Base-by-base conservation (phyloP, 2,329 filamentous ascomycete genomes). In the Nigrospora osmanthi region DNA sequence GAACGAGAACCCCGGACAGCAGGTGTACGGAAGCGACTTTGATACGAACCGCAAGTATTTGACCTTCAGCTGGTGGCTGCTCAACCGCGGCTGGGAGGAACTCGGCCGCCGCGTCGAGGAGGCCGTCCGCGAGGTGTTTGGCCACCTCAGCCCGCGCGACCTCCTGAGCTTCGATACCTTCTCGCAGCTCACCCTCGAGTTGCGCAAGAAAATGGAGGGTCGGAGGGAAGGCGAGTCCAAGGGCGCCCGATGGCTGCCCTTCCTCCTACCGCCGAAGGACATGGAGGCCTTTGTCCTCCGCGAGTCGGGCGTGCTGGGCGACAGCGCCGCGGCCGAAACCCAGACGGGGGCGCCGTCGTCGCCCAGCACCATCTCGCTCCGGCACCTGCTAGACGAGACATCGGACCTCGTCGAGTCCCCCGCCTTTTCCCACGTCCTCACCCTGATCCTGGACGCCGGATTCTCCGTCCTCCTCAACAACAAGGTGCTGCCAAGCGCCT, bases 51-150 rank as follows among this genome's bases (percentile, higher is more conserved):
- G 90, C 55, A 87, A 87, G 59, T 98, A 97, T 60, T 74, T 98
- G 40, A 94, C 90, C 35, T 95, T 97, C 63, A 95, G 89, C 67
- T 98, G 93, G 93, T 98, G 91, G 90, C 71, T 98, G 39, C 73
- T 98, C 40, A 91, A 98, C 66, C 81, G 81, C 52, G 93, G 93
- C 37, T 97, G 89, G 83, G 80, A 82, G 52, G 81, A 89, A 47
- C 70, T 97, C 46, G 85, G 89, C 76, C 73, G 81, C 46, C 85
- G 83, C 51, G 90, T 98, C 40, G 83, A 89, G 60, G 70, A 73
- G n/a, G 89, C 89, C 4, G 93, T 98, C 19, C 84, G 85, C 55
- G 85, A 94, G 43, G 86, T 91, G 19, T 97, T 96, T 64, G 88
- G 89, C n/a, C 75, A 80, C 49, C 71, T 96, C 41, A 95, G 89